Base-by-base conservation (phyloP, 768 basidiomycete genomes). In the Leucosporidium scottii region DNA sequence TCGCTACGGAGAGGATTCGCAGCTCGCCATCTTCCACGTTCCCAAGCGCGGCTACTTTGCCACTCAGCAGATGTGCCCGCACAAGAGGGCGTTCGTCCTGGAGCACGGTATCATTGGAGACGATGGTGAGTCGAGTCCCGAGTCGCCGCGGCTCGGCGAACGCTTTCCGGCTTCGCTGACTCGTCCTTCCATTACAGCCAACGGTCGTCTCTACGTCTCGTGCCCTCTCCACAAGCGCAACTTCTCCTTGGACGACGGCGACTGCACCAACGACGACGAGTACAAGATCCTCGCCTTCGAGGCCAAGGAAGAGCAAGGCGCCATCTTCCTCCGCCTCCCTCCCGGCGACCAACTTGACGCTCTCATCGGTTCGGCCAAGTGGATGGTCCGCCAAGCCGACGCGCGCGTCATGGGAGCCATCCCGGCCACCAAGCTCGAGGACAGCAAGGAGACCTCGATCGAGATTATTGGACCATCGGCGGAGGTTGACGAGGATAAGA, bases 21-120 rank as follows among this genome's bases (percentile, higher is more conserved):
- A 87, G 74, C 77, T 90, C 8, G 87, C 87, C 1, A 80, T 89
- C 34, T 90, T 84, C 76, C 83, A 85, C 74, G 81, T 88, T 27
- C 85, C 86, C 0, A 78, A 79, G 1, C 79, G 81, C 53, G 84
- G 84, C 0, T 82, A 83, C 72, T 89, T 83, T 74, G 85, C 86
- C 1, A 86, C 85, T 3, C 87, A 89, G 74, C 87, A 88, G 10
- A 17, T 30, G 25, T 47, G 44, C 47, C 48, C 59, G 12, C 59
- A 70, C 62, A 81, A 81, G 72, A 82, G 84, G 5, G 86, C 87
- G 0, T 87, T 88, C 72, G 85, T 88, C 13, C 83, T 89, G 13
- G 85, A 85, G 36, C 84, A 87, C 48, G 79, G 79, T 23, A 82
- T 90, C 62, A 79, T 90, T 13, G 86, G 86, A 0, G 86, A 88